Evolutionary conservation across 345 rosid species (phyloP).

Genomic region (Lagerstroemia speciosa): DNA sequence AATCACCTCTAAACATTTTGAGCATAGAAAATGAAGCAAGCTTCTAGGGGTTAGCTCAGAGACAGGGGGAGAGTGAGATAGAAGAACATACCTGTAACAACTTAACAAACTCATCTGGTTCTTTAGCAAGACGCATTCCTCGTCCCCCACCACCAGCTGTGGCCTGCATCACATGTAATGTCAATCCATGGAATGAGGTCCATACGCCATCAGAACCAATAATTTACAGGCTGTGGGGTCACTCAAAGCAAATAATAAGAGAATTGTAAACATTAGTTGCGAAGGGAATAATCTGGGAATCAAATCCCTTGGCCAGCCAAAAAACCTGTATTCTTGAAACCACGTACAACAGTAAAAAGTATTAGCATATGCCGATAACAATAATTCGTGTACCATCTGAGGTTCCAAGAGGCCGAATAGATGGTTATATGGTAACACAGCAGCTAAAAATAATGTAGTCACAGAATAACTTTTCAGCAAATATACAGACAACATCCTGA

Average conservation of each 20-base stretch:
- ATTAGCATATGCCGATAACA: not conserved
- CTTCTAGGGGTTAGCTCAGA: not conserved
- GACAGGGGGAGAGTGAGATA: not conserved
- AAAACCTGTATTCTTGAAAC: not conserved
- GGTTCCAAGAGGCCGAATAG: not conserved
- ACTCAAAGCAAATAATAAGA: not conserved
- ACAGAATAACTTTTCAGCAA: not conserved
- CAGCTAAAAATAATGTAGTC: slow-evolving; percentile 1
- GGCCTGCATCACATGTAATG: slow-evolving; percentile 44
- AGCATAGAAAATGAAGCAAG: not conserved
- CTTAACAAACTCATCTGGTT: slow-evolving; percentile 91
- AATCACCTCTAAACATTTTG: not conserved
- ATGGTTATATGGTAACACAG: not conserved
- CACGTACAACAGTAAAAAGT: not conserved
- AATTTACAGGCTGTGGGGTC: not conserved
- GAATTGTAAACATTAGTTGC: not conserved
- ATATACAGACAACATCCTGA: not conserved
- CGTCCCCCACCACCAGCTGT: slow-evolving; percentile 99
- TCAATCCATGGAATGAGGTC: not conserved
- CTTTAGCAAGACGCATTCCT: slow-evolving; percentile 98
- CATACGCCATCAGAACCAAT: not conserved
- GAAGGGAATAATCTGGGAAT: not conserved
- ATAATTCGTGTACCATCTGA: not conserved
- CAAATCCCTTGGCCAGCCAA: not conserved
- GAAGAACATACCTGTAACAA: slow-evolving; percentile 57